A percentile compares a stretch with the other conserved stretches of the same genome.
These are phyloP conservation scores for Anethum foeniculum DNA, from an alignment of 140 eudicot genomes.

Conservation along the genomic window DNA sequence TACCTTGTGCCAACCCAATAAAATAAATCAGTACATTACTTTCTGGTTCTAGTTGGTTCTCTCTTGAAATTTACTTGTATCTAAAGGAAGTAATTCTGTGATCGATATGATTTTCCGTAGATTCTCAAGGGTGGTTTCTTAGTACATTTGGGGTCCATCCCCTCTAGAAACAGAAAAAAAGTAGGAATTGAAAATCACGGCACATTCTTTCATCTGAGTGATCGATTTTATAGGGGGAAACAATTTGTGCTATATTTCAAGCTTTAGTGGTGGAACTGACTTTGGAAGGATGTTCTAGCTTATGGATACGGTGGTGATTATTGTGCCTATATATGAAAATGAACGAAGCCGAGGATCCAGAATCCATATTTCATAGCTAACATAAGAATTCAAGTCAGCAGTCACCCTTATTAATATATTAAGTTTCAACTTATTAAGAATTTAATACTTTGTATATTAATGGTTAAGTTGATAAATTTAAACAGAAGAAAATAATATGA, in stretches of 20 bases:
- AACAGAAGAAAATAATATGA: not conserved
- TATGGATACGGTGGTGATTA: not conserved
- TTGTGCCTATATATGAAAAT: not conserved
- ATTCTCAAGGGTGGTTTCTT: not conserved
- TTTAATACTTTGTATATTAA: not conserved
- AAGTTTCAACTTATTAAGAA: not conserved
- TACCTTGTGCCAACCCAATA: not conserved
- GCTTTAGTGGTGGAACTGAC: not conserved
- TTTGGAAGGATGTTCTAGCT: not conserved
- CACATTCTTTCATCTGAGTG: not conserved
- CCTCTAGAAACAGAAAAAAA: not conserved
- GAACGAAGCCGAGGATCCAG: not conserved
- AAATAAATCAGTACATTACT: not conserved
- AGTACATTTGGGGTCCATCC: not conserved
- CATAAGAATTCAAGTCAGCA: not conserved
- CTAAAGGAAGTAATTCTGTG: not conserved
- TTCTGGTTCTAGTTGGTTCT: not conserved
- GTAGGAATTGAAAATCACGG: not conserved
- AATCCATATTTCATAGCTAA: not conserved
- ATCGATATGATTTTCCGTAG: not conserved
- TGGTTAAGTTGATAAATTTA: not conserved
- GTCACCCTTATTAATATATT: not conserved
- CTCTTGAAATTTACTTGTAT: not conserved
- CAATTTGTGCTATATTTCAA: not conserved
- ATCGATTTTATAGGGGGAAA: not conserved